phyloP scores from a whole-genome alignment of 805 yeast genomes.

The Clavispora phyllophila region DNA sequence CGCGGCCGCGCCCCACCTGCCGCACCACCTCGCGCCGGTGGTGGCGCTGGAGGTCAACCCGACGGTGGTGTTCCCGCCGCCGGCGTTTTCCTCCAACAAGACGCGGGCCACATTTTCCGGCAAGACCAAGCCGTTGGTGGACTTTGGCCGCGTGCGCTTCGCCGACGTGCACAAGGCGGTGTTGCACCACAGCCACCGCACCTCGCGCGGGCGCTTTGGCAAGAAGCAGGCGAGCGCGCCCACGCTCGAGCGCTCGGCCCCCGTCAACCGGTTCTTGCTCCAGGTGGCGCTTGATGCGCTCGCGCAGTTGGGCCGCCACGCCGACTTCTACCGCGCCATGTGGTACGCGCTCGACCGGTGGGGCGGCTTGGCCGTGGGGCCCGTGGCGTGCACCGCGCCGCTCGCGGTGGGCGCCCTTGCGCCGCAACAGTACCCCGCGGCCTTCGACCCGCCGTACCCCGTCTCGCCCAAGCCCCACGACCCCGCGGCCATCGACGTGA shows the following conservation, averaged over 20 bases:
- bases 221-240: slow-evolving; percentile 3
- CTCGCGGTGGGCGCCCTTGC: too few relatives aligned
- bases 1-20: background rate
- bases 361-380: slow-evolving; percentile 29
- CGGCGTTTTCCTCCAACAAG: slow-evolving; percentile 20
- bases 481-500: slow-evolving; percentile 20
- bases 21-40: slow-evolving; percentile 1
- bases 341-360: slow-evolving; percentile 32
- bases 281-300: slow-evolving; percentile 28
- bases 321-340: slow-evolving; percentile 25
- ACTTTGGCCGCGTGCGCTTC: slow-evolving; percentile 23
- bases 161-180: slow-evolving; percentile 15
- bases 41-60: slow-evolving; percentile 21
- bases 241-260: background rate
- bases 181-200: slow-evolving; percentile 12
- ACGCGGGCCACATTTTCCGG: slow-evolving; percentile 22
- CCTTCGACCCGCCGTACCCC: background rate
- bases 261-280: slow-evolving; percentile 29
- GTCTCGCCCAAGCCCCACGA: slow-evolving; percentile 1
- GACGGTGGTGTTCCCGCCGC: slow-evolving; percentile 26
- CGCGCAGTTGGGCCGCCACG: slow-evolving; percentile 23
- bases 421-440: background rate
- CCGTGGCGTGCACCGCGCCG: too few relatives aligned
- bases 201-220: slow-evolving; percentile 20
- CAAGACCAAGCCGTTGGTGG: slow-evolving; percentile 24